Evolutionary conservation across 805 yeast species (phyloP).

Genomic region (Priceomyces medius): DNA sequence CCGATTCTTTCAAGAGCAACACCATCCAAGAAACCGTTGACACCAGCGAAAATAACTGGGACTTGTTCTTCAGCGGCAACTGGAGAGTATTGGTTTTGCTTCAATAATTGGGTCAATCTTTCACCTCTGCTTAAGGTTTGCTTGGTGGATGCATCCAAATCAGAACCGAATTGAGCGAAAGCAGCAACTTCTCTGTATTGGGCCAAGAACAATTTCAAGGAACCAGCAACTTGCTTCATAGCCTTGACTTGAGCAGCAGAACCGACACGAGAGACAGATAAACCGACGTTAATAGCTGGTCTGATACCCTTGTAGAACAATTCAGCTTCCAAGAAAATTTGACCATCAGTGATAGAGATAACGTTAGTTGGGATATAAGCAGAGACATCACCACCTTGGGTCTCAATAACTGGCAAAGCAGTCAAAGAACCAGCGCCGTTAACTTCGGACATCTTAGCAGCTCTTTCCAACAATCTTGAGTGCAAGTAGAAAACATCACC

Average conservation of each 20-base stretch:
- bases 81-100: slow-evolving; percentile 97
- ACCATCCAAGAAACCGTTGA: slow-evolving; percentile 95
- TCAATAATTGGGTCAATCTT: slow-evolving; percentile 97
- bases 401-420: slow-evolving; percentile 94
- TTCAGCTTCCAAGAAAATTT: slow-evolving; percentile 98
- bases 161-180: slow-evolving; percentile 99
- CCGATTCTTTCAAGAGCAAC: slow-evolving; percentile 82
- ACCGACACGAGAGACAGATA: slow-evolving; percentile 99
- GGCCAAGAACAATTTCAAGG: slow-evolving; percentile 99
- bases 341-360: slow-evolving; percentile 96
- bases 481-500: slow-evolving; percentile 96
- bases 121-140: slow-evolving; percentile 99
- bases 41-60: slow-evolving; percentile 99
- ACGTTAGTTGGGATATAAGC: slow-evolving; percentile 98
- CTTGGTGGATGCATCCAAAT: slow-evolving; percentile 99
- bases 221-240: slow-evolving; percentile 99
- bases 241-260: slow-evolving; percentile 99
- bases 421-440: slow-evolving; percentile 93
- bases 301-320: slow-evolving; percentile 99
- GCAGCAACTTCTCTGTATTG: slow-evolving; percentile 99
- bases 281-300: slow-evolving; percentile 99
- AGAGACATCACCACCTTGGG: slow-evolving; percentile 99
- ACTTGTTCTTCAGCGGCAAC: slow-evolving; percentile 99
- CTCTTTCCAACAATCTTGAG: slow-evolving; percentile 94
- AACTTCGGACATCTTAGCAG: slow-evolving; percentile 91